Conservation (phyloP, 257 asterid species). For the Fraxinus cuspidata region DNA sequence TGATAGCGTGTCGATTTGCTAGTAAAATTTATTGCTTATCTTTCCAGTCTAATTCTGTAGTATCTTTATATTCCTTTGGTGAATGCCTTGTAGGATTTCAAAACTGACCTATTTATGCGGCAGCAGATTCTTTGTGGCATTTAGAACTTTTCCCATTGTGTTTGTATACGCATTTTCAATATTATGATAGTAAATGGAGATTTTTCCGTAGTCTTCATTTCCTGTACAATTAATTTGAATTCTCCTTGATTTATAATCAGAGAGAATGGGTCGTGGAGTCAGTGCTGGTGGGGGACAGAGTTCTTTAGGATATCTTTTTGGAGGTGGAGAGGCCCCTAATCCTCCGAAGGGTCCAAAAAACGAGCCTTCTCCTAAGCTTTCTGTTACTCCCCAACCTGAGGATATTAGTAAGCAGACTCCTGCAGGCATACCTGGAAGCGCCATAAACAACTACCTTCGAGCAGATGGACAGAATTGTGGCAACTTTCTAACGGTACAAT, state of each 20-base stretch:
- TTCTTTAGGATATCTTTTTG: constrained; percentile 82
- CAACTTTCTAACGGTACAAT: constrained; percentile 63
- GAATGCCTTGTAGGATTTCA: neutral
- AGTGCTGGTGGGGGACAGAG: constrained; percentile 93
- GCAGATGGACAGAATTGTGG: constrained; percentile 85
- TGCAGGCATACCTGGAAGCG: constrained; percentile 7
- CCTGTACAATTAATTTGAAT: neutral
- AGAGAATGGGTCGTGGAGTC: constrained; percentile 75
- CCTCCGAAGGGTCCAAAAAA: constrained; percentile 32
- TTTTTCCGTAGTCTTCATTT: neutral
- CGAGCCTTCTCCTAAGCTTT: constrained; percentile 38
- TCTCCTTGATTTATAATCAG: neutral
- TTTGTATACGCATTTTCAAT: neutral
- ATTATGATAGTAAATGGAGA: neutral
- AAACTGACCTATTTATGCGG: neutral
- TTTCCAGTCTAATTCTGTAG: neutral
- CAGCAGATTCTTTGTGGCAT: neutral
- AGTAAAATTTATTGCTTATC: neutral
- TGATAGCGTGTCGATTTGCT: neutral
- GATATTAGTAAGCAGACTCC: constrained; percentile 35
- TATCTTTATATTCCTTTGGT: neutral
- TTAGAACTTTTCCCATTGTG: neutral
- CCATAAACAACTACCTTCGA: constrained; percentile 61
- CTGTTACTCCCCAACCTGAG: constrained; percentile 31
- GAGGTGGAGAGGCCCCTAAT: constrained; percentile 49